Evolutionary conservation across 1,284 basidiomycete genomes (phyloP), one percentile per base, ranked within the genome.

Genomic region (Pseudozyma tsukubaensis): DNA sequence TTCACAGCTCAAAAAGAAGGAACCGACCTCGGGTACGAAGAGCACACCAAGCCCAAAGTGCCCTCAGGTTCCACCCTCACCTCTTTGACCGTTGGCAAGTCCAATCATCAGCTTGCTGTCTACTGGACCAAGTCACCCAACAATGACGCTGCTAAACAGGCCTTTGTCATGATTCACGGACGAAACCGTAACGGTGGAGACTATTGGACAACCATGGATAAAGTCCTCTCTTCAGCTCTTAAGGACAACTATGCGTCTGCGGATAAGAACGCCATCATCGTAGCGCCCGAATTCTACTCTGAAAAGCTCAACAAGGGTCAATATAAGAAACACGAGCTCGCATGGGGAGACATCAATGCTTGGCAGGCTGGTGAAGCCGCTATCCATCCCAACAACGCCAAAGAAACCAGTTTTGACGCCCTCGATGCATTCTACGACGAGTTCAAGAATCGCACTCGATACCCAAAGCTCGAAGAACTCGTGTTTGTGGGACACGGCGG

Each of bases 101-200:
- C 44, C 0, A 53, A 57, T 12, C 51, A 78, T 36, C 18, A 67
- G 12, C 57, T 83, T 10, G 73, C 77, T 0, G 64, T 58, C 2
- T 83, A 79, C 64, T 82, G 77, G 77, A 69, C 75, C 11, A 45
- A 48, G 2, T 32, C 42, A 0, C 67, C 72, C 2, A 42, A 68
- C 16, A 70, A 81, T 51, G 2, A 19, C 1, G 45, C 53, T n/a
- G 77, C 71, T 1, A 59, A 63, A 39, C 76, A 80, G 36, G 82
- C 81, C 10, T 82, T 74, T 37, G 59, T 84, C 53, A 82, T 83
- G 79, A 79, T 84, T 59, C 83, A 84, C 58, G 83, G 81, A 11
- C 62, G 76, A 18, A 53, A 76, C 18, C 72, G 80, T 1, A 64
- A 83, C 56, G 83, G 82, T 24, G 65, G 60, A 45, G 52, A 52